phyloP scores from a whole-genome alignment of 768 basidiomycete species.

The Trametes cubensis region DNA sequence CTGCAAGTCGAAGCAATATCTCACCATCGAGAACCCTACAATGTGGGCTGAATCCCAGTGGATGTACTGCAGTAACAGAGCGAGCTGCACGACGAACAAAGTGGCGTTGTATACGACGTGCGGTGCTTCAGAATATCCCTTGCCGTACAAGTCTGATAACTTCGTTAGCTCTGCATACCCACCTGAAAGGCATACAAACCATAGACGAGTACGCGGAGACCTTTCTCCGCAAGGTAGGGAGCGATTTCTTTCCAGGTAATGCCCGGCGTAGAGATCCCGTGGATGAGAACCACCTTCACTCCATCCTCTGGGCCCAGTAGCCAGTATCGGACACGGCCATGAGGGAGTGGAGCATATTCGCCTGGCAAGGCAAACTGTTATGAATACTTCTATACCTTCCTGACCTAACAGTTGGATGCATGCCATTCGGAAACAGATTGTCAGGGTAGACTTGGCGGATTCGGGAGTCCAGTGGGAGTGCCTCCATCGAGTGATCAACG shows the following conservation, averaged over 20 bases:
- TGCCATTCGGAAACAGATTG: slow-evolving; percentile 36
- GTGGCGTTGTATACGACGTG: slow-evolving; percentile 60
- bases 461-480: slow-evolving; percentile 23
- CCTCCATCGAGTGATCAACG: slow-evolving; percentile 32
- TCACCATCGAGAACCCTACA: slow-evolving; percentile 79
- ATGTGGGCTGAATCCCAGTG: slow-evolving; percentile 68
- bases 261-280: slow-evolving; percentile 74
- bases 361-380: background rate
- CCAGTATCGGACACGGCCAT: slow-evolving; percentile 70
- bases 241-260: slow-evolving; percentile 76
- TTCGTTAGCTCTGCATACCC: background rate
- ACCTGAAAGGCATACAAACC: slow-evolving; percentile 42
- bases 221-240: slow-evolving; percentile 58
- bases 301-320: slow-evolving; percentile 70
- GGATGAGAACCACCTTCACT: slow-evolving; percentile 71
- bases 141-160: slow-evolving; percentile 69
- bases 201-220: slow-evolving; percentile 75
- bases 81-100: slow-evolving; percentile 73
- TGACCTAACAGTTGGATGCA: too few relatives aligned
- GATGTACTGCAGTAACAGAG: slow-evolving; percentile 77
- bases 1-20: slow-evolving; percentile 2
- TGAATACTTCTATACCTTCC: too few relatives aligned
- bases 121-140: slow-evolving; percentile 83
- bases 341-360: slow-evolving; percentile 61
- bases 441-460: slow-evolving; percentile 35